Evolutionary conservation across 2,329 filamentous ascomycete species (phyloP).

Genomic region (Gnomoniopsis smithogilvyi): DNA sequence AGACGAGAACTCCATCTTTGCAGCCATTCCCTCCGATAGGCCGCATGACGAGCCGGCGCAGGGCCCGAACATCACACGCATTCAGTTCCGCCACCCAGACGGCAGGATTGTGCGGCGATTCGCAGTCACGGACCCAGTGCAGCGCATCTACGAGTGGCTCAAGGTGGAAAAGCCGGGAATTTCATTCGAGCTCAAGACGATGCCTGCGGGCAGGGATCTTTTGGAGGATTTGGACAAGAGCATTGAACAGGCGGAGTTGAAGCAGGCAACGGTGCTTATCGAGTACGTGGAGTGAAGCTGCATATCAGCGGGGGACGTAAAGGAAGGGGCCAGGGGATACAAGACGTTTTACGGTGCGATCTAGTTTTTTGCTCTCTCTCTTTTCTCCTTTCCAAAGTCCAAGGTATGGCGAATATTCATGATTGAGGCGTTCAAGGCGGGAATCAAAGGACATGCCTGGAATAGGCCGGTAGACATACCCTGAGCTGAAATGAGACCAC

Average conservation of each 20-base stretch:
- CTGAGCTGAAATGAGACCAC: too few species aligned
- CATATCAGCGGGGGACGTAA: background rate
- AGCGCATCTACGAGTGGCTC: conserved; percentile 91
- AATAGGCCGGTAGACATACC: too few species aligned
- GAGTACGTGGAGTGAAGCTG: conserved; percentile 50
- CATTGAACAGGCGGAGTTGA: conserved; percentile 78
- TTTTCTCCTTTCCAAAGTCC: too few species aligned
- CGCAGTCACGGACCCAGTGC: conserved; percentile 69
- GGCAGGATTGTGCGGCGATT: conserved; percentile 90
- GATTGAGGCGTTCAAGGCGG: too few species aligned
- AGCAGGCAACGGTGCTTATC: conserved; percentile 93
- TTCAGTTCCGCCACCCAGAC: conserved; percentile 85
- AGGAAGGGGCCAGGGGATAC: background rate
- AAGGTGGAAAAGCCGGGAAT: conserved; percentile 79
- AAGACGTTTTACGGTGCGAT: background rate
- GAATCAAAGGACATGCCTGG: too few species aligned
- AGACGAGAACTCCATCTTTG: conserved; percentile 49
- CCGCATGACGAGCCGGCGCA: conserved; percentile 76
- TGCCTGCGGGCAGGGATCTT: conserved; percentile 76
- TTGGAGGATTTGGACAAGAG: conserved; percentile 70
- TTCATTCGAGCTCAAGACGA: conserved; percentile 82
- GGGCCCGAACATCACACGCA: conserved; percentile 69
- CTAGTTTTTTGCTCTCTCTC: too few species aligned
- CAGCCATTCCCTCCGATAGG: conserved; percentile 65
- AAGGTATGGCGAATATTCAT: too few species aligned